Conservation (phyloP, 352 stramenopile species). For the Aphanomyces euteiches region DNA sequence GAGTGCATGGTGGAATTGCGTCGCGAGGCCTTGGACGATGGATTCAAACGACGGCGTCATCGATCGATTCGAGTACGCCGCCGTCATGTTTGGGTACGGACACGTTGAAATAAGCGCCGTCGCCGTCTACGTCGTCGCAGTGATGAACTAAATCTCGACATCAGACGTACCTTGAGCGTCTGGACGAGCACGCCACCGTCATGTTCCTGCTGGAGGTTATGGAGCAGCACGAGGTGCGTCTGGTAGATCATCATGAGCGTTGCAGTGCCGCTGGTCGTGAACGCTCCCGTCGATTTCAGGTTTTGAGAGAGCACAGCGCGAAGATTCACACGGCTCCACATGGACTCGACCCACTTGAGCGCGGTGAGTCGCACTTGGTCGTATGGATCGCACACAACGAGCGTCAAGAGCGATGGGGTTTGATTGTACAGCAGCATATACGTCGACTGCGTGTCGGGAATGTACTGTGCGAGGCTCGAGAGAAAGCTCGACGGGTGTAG, state of each 20-base stretch:
- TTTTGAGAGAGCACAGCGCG: constrained; percentile 31
- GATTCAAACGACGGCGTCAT: constrained; percentile 54
- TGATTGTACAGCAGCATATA: constrained; percentile 82
- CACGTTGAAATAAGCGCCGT: constrained; percentile 73
- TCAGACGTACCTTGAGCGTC: constrained; percentile 57
- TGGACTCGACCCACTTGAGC: constrained; percentile 74
- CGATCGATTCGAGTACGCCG: constrained; percentile 48
- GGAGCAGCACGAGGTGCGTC: constrained; percentile 75
- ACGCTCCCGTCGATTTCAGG: constrained; percentile 51
- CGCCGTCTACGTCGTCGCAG: constrained; percentile 39
- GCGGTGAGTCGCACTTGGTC: constrained; percentile 67
- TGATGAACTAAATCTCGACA: constrained; percentile 5
- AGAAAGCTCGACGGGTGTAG: constrained; percentile 68
- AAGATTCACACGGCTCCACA: constrained; percentile 55
- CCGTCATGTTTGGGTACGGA: constrained; percentile 60
- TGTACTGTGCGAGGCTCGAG: constrained; percentile 70
- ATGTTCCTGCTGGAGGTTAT: constrained; percentile 77
- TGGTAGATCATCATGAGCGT: constrained; percentile 83
- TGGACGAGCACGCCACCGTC: constrained; percentile 55
- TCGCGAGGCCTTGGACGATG: constrained; percentile 62
- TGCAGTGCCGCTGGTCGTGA: constrained; percentile 80
- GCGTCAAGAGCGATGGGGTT: constrained; percentile 66
- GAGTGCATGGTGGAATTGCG: constrained; percentile 59
- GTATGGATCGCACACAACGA: constrained; percentile 71
- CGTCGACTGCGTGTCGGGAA: constrained; percentile 74